A percentile compares a stretch with the other conserved stretches of the same genome.
Conservation (phyloP, 2,329 filamentous ascomycete species). For the Aureobasidium uvarum region DNA sequence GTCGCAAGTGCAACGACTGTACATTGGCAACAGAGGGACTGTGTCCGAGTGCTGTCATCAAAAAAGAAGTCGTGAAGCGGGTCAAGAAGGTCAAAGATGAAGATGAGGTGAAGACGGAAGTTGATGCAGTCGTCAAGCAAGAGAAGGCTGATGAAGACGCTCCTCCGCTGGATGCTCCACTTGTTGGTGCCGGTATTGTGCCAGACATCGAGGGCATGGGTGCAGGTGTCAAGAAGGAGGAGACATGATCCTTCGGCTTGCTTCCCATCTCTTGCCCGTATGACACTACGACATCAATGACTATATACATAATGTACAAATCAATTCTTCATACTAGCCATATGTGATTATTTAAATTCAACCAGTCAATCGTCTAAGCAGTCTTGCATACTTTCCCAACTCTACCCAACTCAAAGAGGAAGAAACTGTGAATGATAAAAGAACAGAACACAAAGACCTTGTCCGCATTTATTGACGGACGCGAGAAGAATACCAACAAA, state of each 20-base stretch:
- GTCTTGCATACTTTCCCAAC: neutral
- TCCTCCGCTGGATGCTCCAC: conserved; percentile 31
- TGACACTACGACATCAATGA: neutral
- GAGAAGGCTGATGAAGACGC: conserved; percentile 36
- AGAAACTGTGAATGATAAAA: too few relatives aligned
- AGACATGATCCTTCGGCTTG: neutral
- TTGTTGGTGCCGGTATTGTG: conserved; percentile 26
- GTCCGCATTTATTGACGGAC: too few relatives aligned
- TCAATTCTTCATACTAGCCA: too few relatives aligned
- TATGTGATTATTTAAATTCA: too few relatives aligned
- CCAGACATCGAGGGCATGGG: conserved; percentile 34
- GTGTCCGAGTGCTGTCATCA: conserved; percentile 57
- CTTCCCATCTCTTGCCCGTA: neutral
- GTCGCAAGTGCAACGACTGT: conserved; percentile 80
- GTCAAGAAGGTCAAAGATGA: conserved; percentile 44
- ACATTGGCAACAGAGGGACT: conserved; percentile 72
- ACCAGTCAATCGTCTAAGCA: neutral
- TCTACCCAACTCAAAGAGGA: too few relatives aligned
- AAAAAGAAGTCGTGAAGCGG: conserved; percentile 54
- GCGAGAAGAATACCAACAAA: too few relatives aligned
- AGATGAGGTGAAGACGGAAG: conserved; percentile 35
- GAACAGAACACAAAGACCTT: too few relatives aligned
- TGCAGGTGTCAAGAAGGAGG: conserved; percentile 21
- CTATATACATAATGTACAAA: neutral
- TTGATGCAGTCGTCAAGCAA: conserved; percentile 33